Evolutionary conservation across 2,329 filamentous ascomycete species (phyloP), one percentile per base, ranked within the genome.

Genomic region (Colletotrichum chrysophilum): DNA sequence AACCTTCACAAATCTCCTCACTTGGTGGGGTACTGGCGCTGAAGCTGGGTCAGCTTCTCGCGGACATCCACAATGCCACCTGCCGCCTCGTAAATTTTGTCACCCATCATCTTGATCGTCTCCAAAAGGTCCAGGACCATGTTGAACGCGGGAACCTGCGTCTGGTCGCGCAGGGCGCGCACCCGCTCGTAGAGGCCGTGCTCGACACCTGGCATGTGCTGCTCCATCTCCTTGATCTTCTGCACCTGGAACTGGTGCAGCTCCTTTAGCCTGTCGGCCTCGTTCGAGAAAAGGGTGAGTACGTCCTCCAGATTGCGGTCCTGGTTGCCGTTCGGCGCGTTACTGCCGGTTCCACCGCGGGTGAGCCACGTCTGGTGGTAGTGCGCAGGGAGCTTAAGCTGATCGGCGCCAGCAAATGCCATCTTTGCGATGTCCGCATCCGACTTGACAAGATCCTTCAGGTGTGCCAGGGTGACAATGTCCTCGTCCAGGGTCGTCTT

Each of bases 391-490:
- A 96, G 87, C 79, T 93, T 93, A 70, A 96, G 88, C 80, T 95
- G 95, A 80, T 95, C 93, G 36, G 95, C 91, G 26, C 93, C 93
- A 73, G 93, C 91, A 87, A 95, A 94, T 76, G 91, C 91, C 70
- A 95, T 89, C 78, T 93, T 91, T 10, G 93, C 93, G 78, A 96
- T 93, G 48, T 92, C 89, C 28, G 91, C 91, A 81, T 95, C 94
- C 76, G 91, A 91, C 79, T 93, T 87, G 48, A 86, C 86, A 77
- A 87, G 81, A 75, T 89, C 80, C 90, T 91, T 77, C 89, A 97
- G 88, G 58, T 90, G 91, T 65, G 91, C 88, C 66, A 96, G 89
- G 36, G 92, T 90, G 48, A 91, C 86, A 13, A 91, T 91, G 79
- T 95, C 94, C 74, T 85, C 84, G 80, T 87, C 86, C 62, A 88